Evolutionary conservation across 768 basidiomycete genomes (phyloP), one percentile per base, ranked within the genome.

Genomic region (Butyriboletus loyo): DNA sequence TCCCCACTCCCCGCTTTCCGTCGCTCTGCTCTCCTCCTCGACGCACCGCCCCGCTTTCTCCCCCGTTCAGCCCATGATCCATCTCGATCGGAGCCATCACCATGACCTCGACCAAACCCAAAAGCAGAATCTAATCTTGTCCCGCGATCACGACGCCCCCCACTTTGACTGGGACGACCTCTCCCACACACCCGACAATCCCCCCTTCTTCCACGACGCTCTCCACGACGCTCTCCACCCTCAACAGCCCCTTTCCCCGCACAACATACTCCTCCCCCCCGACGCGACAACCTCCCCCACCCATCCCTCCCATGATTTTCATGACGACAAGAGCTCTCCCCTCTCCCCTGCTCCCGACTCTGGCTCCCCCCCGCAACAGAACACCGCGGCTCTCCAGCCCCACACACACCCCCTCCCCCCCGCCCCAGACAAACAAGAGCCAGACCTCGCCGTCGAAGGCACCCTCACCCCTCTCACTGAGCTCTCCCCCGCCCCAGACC

Each of bases 401-500:
- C 62, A 66, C 37, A 32, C 63, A 5, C 56, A 50, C 19, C 43
- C 58, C 36, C 57, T 58, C 7, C 53, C 56, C 19, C 48, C 65
- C 11, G 41, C 21, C 25, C 28, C 65, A 10, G 72, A 73, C 37
- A 62, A 61, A 32, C 53, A 71, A 52, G 68, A 72, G 50, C 62
- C 60, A 9, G 71, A 73, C 55, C 71, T 74, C 36, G 68, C 74
- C 62, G 53, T 73, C 66, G 66, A 77, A 68, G 59, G 66, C 72
- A 67, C 54, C 58, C 85, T 85, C 21, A 88, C 87, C 0, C 88
- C 88, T 4, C 80, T 91, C 64, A 89, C 85, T 58, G 87, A 89
- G 56, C 80, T 89, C 24, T 87, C 87, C 8, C 83, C 86, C 1
- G 77, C 84, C 0, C 81, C 84, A 36, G 82, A 83, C 60, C 73